Conservation (phyloP, 768 basidiomycete species). For the Trametes meyenii region DNA sequence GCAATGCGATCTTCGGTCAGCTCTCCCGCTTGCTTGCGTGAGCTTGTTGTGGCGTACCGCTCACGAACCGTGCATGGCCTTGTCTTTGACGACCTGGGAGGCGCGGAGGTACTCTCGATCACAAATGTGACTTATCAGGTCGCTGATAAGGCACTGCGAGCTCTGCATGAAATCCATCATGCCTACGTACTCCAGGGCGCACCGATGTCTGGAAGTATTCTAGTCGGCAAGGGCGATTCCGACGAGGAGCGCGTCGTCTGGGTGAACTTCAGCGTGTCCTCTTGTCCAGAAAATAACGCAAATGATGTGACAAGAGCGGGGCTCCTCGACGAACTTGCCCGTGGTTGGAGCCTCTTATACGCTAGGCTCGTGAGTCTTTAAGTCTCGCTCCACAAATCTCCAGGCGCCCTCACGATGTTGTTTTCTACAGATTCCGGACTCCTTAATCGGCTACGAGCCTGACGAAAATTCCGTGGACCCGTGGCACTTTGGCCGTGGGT, state of each 20-base stretch:
- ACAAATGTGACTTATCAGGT: background rate
- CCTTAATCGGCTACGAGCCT: background rate
- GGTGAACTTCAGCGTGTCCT: background rate
- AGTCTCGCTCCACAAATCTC: background rate
- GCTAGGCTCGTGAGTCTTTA: background rate
- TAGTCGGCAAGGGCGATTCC: background rate
- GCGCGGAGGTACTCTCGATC: background rate
- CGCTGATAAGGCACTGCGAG: background rate
- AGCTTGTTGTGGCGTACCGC: too few species aligned
- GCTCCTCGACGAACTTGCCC: background rate
- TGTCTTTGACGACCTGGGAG: background rate
- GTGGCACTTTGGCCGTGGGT: background rate
- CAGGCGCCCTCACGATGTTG: background rate
- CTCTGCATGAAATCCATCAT: background rate
- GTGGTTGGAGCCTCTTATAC: background rate
- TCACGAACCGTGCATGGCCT: too few species aligned
- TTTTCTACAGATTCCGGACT: background rate
- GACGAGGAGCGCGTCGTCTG: slow-evolving; percentile 5
- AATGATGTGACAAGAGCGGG: background rate
- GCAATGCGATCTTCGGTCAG: too few species aligned
- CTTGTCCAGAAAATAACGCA: background rate
- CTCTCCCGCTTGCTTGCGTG: too few species aligned
- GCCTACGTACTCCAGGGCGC: background rate
- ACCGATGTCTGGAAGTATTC: too few species aligned
- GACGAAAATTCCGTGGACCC: background rate